These are phyloP conservation scores for Rhododendron molle DNA, from an alignment of 148 eudicot species.

Conservation along the genomic window DNA sequence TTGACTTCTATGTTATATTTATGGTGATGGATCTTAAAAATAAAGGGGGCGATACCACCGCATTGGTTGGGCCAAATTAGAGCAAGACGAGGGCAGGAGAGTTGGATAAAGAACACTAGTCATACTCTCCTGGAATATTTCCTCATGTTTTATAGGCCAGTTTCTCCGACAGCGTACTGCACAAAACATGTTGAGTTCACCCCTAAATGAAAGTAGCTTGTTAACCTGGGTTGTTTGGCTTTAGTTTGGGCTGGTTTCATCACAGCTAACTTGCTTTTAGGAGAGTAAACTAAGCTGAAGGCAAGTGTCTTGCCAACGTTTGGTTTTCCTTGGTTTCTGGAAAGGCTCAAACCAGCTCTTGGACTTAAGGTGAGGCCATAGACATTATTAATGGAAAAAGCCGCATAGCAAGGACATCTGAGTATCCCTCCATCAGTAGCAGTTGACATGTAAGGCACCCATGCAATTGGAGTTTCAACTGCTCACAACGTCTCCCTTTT, in stretches of 20 bases:
- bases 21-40: neutral
- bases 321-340: neutral
- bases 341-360: neutral
- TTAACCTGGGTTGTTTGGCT: neutral
- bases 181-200: neutral
- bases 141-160: neutral
- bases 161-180: neutral
- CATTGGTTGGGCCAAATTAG: neutral
- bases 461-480: neutral
- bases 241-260: neutral
- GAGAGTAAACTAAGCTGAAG: neutral
- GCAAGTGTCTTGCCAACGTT: neutral
- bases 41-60: neutral
- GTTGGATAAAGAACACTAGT: neutral
- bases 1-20: neutral
- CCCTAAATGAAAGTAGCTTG: neutral
- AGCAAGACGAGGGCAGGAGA: neutral
- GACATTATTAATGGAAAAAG: neutral
- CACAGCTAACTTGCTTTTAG: neutral
- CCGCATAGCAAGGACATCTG: neutral
- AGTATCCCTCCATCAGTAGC: neutral
- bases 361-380: neutral
- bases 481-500: neutral
- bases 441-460: neutral
- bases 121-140: neutral